Evolutionary conservation across 2,329 filamentous ascomycete species (phyloP).

Genomic region (Penicillium sp.): DNA sequence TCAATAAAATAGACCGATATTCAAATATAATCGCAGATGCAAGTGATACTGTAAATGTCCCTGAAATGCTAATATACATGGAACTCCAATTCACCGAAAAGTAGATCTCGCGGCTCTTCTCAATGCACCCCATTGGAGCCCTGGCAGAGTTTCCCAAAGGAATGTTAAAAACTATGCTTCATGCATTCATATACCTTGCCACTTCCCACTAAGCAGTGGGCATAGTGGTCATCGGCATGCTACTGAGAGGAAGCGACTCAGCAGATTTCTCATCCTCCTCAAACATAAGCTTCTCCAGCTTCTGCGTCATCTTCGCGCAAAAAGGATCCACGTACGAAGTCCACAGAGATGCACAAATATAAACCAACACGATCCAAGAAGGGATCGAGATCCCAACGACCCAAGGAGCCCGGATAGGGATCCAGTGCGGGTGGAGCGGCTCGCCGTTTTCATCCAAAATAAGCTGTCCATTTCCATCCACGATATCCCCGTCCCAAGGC

Average conservation of each 20-base stretch:
- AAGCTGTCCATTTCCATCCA: slow-evolving; percentile 16
- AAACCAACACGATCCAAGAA: slow-evolving; percentile 48
- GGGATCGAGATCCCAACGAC: slow-evolving; percentile 47
- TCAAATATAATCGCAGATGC: background rate
- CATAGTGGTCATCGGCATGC: slow-evolving; percentile 27
- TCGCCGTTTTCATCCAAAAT: slow-evolving; percentile 39
- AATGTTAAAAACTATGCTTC: background rate
- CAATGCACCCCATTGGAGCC: background rate
- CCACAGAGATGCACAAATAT: slow-evolving; percentile 51
- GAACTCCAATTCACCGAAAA: background rate
- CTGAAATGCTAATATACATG: background rate
- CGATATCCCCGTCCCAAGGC: slow-evolving; percentile 36
- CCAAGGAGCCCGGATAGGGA: slow-evolving; percentile 41
- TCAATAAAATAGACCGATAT: background rate
- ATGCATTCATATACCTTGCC: background rate
- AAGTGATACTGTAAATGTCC: background rate
- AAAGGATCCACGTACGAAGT: slow-evolving; percentile 53
- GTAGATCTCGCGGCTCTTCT: background rate
- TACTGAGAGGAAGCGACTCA: slow-evolving; percentile 20
- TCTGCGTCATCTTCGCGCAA: slow-evolving; percentile 50
- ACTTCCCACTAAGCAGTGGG: background rate
- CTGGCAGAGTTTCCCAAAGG: background rate
- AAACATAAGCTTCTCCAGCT: slow-evolving; percentile 51
- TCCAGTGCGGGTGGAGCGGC: slow-evolving; percentile 41
- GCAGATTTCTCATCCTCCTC: slow-evolving; percentile 41